Percentiles rank a stretch among this genome's conserved stretches.
Conservation (phyloP, 352 stramenopile species). For the Globisporangium splendens region DNA sequence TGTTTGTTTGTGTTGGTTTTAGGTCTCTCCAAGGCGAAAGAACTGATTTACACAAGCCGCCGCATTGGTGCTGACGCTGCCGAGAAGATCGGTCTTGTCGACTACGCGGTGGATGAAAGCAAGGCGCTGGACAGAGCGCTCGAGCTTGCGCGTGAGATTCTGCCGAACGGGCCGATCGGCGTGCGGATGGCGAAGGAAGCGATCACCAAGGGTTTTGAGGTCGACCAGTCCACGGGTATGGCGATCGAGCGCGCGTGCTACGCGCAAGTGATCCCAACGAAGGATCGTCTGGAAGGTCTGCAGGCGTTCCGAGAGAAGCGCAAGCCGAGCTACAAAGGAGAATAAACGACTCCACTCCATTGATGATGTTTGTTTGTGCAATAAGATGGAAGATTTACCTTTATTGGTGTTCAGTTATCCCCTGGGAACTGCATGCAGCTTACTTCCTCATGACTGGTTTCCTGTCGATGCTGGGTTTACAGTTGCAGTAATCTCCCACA, state of each 20-base stretch:
- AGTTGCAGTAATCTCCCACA: conserved; percentile 43
- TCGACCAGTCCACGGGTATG: conserved; percentile 84
- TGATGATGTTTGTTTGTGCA: too few relatives aligned
- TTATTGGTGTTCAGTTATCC: too few relatives aligned
- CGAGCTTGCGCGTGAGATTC: conserved; percentile 85
- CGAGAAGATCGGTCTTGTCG: conserved; percentile 84
- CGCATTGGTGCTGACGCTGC: conserved; percentile 72
- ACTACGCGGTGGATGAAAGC: conserved; percentile 79
- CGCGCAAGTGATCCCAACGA: conserved; percentile 86
- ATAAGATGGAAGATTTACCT: too few relatives aligned
- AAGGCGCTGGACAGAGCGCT: conserved; percentile 71
- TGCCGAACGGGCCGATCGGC: conserved; percentile 89
- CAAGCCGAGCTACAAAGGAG: conserved; percentile 68
- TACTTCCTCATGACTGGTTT: too few relatives aligned
- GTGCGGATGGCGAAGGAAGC: conserved; percentile 62
- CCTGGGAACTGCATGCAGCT: too few relatives aligned
- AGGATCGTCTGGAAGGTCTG: conserved; percentile 92
- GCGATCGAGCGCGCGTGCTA: conserved; percentile 92
- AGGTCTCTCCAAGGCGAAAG: conserved; percentile 89
- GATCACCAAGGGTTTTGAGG: conserved; percentile 66
- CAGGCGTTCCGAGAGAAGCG: conserved; percentile 91
- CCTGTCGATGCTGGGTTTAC: conserved; percentile 8
- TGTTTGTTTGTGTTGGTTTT: not conserved
- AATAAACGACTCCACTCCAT: conserved; percentile 4
- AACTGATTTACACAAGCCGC: conserved; percentile 93